Conservation (phyloP, 176 grass and related monocot species). For the Phyllostachys edulis region DNA sequence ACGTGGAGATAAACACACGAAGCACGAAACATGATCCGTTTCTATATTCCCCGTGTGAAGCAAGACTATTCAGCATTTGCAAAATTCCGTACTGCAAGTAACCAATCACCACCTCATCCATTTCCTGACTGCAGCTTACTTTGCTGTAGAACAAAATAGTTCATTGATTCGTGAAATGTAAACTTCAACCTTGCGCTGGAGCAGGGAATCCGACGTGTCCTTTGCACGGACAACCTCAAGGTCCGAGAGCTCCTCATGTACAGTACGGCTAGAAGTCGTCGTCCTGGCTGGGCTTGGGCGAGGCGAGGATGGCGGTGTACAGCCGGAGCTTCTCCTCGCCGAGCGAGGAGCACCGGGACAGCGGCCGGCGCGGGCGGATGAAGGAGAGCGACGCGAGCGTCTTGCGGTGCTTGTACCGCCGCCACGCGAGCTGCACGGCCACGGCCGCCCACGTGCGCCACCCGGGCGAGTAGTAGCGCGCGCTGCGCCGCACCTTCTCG, state of each 20-base stretch:
- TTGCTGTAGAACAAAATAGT: neutral
- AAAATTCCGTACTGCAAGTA: no score
- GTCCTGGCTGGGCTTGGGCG: constrained; percentile 82
- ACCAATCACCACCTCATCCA: neutral
- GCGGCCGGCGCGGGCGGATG: constrained; percentile 60
- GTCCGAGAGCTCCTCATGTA: no score
- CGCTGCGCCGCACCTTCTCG: constrained; percentile 75
- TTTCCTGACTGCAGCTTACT: neutral
- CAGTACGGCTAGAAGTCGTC: constrained; percentile 46
- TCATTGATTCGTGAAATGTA: neutral
- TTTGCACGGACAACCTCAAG: neutral
- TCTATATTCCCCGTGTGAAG: no score
- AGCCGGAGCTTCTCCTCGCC: constrained; percentile 84
- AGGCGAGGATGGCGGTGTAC: constrained; percentile 76
- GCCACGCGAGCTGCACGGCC: constrained; percentile 81
- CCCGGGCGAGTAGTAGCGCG: constrained; percentile 82
- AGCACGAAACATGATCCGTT: no score
- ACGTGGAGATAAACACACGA: no score
- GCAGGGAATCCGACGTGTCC: neutral
- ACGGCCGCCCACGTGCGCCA: constrained; percentile 94
- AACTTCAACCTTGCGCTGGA: neutral
- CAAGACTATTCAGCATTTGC: no score
- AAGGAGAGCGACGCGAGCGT: constrained; percentile 71
- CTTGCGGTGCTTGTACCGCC: constrained; percentile 72
- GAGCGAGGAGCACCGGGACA: constrained; percentile 67